Evolutionary conservation across 495 filamentous ascomycete species (phyloP).

Genomic region (Neurospora sp.): DNA sequence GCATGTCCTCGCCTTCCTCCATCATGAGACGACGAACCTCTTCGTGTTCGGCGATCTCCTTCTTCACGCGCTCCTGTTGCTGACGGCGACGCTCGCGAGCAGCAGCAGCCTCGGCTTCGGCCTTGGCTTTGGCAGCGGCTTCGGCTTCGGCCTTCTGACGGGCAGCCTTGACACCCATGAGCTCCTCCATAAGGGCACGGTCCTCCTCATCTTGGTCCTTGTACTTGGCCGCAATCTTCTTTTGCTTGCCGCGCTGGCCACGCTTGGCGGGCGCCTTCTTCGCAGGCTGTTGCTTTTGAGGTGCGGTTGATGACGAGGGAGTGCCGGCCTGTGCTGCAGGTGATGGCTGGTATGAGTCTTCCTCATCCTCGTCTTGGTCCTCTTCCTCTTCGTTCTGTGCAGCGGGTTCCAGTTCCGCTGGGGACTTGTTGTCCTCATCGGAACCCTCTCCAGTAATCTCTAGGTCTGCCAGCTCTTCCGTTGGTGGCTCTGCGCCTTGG

Average conservation of each 20-base stretch:
- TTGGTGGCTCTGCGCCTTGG: constrained; percentile 4
- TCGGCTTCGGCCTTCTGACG: constrained; percentile 42
- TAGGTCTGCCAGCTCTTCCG: constrained; percentile 22
- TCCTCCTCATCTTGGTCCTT: constrained; percentile 93
- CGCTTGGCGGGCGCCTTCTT: constrained; percentile 46
- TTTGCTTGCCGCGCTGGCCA: constrained; percentile 75
- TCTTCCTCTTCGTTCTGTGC: constrained; percentile 9
- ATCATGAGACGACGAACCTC: constrained; percentile 48
- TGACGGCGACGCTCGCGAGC: constrained; percentile 60
- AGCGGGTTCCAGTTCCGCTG: constrained; percentile 1
- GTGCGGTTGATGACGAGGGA: background rate
- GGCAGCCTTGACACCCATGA: constrained; percentile 64
- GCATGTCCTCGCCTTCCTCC: constrained; percentile 33
- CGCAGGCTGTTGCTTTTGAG: constrained; percentile 7
- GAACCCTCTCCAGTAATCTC: background rate
- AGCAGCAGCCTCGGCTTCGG: constrained; percentile 51
- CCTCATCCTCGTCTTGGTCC: constrained; percentile 11
- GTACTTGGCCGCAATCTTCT: constrained; percentile 84
- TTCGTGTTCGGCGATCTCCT: constrained; percentile 53
- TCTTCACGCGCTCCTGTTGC: constrained; percentile 64
- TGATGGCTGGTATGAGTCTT: constrained; percentile 4
- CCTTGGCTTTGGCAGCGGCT: constrained; percentile 38
- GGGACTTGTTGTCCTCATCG: background rate
- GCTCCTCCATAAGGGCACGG: constrained; percentile 64
- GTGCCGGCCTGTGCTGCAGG: background rate